phyloP scores from a whole-genome alignment of 2,329 filamentous ascomycete species.

The Seiridium unicorne region DNA sequence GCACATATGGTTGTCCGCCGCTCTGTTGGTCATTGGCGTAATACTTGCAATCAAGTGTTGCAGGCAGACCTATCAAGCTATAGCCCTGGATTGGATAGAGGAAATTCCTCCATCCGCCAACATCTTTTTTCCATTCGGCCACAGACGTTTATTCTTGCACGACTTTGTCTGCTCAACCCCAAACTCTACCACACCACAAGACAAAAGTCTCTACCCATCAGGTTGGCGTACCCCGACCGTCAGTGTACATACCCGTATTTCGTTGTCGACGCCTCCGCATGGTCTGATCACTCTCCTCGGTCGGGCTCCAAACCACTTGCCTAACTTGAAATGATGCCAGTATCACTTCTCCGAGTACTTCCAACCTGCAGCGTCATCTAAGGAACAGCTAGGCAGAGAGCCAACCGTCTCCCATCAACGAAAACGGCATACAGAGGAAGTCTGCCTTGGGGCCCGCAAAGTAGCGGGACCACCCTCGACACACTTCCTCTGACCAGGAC shows the following conservation, averaged over 20 bases:
- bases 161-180: not conserved
- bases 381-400: not conserved
- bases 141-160: not conserved
- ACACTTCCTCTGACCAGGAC: not conserved
- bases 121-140: not conserved
- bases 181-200: not conserved
- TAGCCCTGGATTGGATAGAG: slow-evolving; percentile 1
- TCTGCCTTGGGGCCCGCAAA: not conserved
- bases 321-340: not conserved
- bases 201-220: not conserved
- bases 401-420: not conserved
- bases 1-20: not conserved
- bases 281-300: not conserved
- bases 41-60: not conserved
- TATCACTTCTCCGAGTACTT: not conserved
- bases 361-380: not conserved
- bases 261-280: not conserved
- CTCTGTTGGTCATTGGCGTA: not conserved
- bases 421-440: not conserved
- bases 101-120: not conserved
- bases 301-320: not conserved
- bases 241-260: not conserved
- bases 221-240: not conserved
- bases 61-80: not conserved
- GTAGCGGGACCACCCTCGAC: not conserved